Base-by-base conservation (phyloP, 768 basidiomycete genomes). In the Hemileccinum rubropunctum region DNA sequence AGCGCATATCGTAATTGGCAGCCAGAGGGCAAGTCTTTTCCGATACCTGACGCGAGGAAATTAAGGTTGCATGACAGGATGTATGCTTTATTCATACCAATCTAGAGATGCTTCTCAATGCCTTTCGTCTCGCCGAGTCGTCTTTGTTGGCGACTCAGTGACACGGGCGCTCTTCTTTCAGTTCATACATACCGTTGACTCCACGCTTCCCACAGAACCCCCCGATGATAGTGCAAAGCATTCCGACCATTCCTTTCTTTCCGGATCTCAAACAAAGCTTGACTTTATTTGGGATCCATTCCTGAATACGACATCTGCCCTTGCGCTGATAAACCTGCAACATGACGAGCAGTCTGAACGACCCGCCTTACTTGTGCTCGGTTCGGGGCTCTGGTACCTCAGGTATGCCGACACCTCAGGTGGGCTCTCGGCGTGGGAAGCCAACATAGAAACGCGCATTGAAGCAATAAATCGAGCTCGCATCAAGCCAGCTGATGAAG, bases 351-450 rank as follows among this genome's bases (percentile, higher is more conserved):
- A 52, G 7, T 36, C 37, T 30, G 51, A 56, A 48, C 71, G 56
- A 69, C 78, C 89, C 1, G 81, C 85, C 0, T 68, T 97, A 40
- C 76, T 94, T 26, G 85, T 95, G 10, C 65, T 97, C 14, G 93
- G 93, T 10, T 84, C 88, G 13, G 93, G 93, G 0, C 72, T 95
- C 33, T 95, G 93, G 93, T 91, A 91, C 65, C 78, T 97, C 38
- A 83, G 90, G 20, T 84, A 94, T 65, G 73, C 83, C 1, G 72
- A 80, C 32, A 56, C 72, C 15, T 88, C 89, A 1, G 88, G 91
- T 20, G 90, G 90, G 4, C 73, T 94, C 35, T 70, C 84, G 27
- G 75, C 82, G 1, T 97, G 91, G 90, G 87, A 88, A 58, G 73
- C 75, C 21, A 86, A 78, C 57, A 82, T 90, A 53, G 87, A 91